Conservation (phyloP, 176 grass and related monocot genomes). For the Musa itinerans region DNA sequence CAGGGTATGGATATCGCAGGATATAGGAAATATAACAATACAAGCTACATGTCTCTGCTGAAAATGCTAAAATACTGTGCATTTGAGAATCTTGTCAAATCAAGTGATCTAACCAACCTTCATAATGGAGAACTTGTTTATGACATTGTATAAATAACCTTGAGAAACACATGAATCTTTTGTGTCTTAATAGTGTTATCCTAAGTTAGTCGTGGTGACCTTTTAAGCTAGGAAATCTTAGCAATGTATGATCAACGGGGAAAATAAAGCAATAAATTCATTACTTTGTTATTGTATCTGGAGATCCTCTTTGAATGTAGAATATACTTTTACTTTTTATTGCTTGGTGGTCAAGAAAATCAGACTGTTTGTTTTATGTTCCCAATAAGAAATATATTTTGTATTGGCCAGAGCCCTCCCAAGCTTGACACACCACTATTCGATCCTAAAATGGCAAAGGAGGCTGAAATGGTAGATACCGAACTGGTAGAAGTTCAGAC, state of each 20-base stretch:
- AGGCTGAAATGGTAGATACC: not conserved
- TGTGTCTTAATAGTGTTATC: not conserved
- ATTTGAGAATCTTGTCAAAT: too few species aligned
- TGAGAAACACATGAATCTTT: not conserved
- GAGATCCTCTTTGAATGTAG: not conserved
- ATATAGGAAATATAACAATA: too few species aligned
- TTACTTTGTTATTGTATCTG: not conserved
- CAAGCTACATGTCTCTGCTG: too few species aligned
- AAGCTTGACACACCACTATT: slow-evolving; percentile 14
- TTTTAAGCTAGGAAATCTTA: not conserved
- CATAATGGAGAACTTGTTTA: too few species aligned
- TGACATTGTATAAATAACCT: too few species aligned
- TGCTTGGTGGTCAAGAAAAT: not conserved
- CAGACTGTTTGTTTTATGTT: not conserved
- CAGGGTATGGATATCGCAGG: too few species aligned
- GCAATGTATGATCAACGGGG: too few species aligned
- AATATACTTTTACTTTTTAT: not conserved
- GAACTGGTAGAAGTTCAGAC: not conserved
- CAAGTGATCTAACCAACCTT: too few species aligned
- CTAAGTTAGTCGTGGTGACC: not conserved
- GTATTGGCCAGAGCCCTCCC: slow-evolving; percentile 10
- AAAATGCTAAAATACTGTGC: too few species aligned
- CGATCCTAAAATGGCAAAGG: not conserved
- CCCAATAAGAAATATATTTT: not conserved
- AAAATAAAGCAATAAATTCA: not conserved